Evolutionary conservation across 169 alveolate genomes (phyloP).

Genomic region (Miamiensis avidus): DNA sequence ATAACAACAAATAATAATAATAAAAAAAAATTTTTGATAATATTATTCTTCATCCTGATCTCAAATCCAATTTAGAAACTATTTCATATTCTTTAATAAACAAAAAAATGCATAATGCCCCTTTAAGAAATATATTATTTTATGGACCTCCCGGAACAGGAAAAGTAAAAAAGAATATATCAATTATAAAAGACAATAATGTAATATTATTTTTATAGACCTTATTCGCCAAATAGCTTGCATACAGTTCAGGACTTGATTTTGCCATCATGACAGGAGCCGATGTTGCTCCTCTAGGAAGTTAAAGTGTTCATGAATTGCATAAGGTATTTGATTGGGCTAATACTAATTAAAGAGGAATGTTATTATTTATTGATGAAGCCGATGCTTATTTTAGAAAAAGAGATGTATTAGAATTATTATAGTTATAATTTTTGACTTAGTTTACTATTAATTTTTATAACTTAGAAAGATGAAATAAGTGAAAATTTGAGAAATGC

Average conservation of each 20-base stretch:
- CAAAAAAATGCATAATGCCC: constrained; percentile 90
- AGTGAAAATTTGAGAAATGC: constrained; percentile 94
- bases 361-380: constrained; percentile 97
- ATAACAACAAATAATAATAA: constrained; percentile 39
- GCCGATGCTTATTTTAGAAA: constrained; percentile 96
- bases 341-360: constrained; percentile 88
- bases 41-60: constrained; percentile 86
- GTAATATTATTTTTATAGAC: neutral
- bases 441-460: constrained; percentile 36
- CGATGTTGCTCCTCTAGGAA: constrained; percentile 97
- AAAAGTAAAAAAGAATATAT: constrained; percentile 56
- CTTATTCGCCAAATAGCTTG: constrained; percentile 65
- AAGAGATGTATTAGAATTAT: constrained; percentile 70
- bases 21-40: constrained; percentile 70
- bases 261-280: constrained; percentile 96
- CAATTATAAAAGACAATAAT: constrained; percentile 72
- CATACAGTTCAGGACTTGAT: constrained; percentile 93
- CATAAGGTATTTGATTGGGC: constrained; percentile 97
- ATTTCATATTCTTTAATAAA: constrained; percentile 94
- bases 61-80: constrained; percentile 90
- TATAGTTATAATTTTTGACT: constrained; percentile 6
- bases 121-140: constrained; percentile 90
- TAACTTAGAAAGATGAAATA: constrained; percentile 53
- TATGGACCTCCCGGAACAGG: constrained; percentile 98
- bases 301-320: constrained; percentile 93